Conservation (phyloP, 2,329 filamentous ascomycete genomes). For the Sphaerulina populicola region DNA sequence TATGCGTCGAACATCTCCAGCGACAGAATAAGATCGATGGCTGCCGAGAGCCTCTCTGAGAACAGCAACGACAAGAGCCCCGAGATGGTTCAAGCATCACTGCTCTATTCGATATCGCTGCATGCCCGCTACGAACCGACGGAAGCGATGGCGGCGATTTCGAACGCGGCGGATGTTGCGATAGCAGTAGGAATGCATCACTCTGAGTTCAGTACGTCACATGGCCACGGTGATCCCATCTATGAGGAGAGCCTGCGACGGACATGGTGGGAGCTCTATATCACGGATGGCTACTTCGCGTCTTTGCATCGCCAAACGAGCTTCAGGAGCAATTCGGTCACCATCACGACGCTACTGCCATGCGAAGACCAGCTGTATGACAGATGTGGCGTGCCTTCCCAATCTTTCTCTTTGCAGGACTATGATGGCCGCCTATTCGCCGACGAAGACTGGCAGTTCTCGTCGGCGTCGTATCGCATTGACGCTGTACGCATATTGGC, state of each 20-base stretch:
- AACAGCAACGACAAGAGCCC: conserved; percentile 17
- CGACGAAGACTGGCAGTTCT: conserved; percentile 62
- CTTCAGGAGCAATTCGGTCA: conserved; percentile 60
- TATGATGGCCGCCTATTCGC: conserved; percentile 72
- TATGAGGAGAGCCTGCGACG: conserved; percentile 76
- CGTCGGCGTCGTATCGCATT: conserved; percentile 77
- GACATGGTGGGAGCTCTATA: conserved; percentile 83
- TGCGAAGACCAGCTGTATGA: conserved; percentile 71
- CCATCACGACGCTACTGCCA: conserved; percentile 62
- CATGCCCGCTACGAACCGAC: conserved; percentile 67
- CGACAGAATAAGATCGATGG: conserved; percentile 35
- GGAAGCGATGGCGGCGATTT: conserved; percentile 59
- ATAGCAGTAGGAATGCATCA: conserved; percentile 69
- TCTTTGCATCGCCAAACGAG: conserved; percentile 66
- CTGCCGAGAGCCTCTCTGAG: conserved; percentile 48
- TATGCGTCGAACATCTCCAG: conserved; percentile 34
- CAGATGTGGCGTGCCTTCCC: conserved; percentile 39
- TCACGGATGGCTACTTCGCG: conserved; percentile 77
- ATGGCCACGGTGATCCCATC: conserved; percentile 57
- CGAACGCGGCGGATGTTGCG: conserved; percentile 60
- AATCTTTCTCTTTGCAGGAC: conserved; percentile 57
- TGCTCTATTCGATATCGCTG: conserved; percentile 67
- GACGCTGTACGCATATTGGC: conserved; percentile 72
- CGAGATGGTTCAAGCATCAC: conserved; percentile 65
- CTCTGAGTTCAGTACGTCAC: conserved; percentile 54